Evolutionary conservation across 805 yeast genomes (phyloP), one percentile per base, ranked within the genome.

Genomic region (Wickerhamomyces rabaulensis): DNA sequence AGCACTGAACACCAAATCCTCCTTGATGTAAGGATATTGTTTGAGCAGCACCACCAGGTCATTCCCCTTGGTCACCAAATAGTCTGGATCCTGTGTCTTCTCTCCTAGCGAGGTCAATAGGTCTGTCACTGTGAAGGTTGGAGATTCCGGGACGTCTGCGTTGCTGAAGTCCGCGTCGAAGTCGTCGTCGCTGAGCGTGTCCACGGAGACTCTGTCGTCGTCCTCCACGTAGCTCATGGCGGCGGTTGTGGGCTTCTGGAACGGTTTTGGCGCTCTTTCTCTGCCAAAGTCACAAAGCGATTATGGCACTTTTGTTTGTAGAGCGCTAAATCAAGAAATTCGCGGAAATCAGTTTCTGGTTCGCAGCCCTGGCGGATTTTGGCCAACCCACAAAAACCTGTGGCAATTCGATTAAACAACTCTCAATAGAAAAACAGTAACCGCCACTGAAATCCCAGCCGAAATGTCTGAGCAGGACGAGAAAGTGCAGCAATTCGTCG

Each of bases 41-140:
- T 70, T 73, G 9, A 88, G 63, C 7, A 88, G 55, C 1, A 67
- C 58, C 1, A 84, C 83, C 35, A 88, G 68, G 38, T 78, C 84
- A 59, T 88, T 87, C 1, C 92, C 81, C 49, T 76, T 79, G 9
- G 75, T 64, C 6, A 87, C 75, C 17, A 81, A 62, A 44, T 63
- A 66, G 33, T 70, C 74, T 7, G 80, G 74, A 19, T 76, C 75
- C 42, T 66, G 71, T 36, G 78, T 79, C 39, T 69, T 70, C 35
- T 69, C 77, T 6, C 80, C 81, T 29, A 86, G 57, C 13, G 76
- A 66, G 42, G 81, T 82, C 26, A 85, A 65, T 9, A 84, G 66
- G 48, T 82, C 89, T 20, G 84, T 79, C 20, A 85, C 65, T 2
- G 73, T 65, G 84, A 86, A 84, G 0, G 90, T 75, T 10, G 80